Evolutionary conservation across 768 basidiomycete genomes (phyloP).

Genomic region (Suillus spraguei): DNA sequence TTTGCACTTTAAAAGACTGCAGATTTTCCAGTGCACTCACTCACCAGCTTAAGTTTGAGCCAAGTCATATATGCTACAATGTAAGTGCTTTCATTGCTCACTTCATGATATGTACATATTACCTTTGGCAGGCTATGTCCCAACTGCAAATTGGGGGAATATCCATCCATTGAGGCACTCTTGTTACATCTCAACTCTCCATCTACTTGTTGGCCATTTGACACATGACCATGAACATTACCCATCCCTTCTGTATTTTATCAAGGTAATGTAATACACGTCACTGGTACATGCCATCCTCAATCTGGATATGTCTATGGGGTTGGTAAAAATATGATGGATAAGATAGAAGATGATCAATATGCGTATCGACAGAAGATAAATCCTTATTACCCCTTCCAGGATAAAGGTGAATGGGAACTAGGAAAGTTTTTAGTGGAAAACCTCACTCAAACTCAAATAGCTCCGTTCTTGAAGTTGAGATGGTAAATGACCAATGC

Average conservation of each 20-base stretch:
- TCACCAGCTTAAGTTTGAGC: not conserved
- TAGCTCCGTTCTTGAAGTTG: constrained; percentile 31
- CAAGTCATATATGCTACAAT: not conserved
- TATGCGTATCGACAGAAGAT: constrained; percentile 17
- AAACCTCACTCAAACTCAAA: constrained; percentile 22
- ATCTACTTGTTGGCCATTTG: not conserved
- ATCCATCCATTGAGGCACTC: not conserved
- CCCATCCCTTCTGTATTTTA: not conserved
- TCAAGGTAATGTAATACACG: not conserved
- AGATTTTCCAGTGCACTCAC: not conserved
- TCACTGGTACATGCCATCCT: constrained; percentile 12
- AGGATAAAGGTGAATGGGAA: constrained; percentile 35
- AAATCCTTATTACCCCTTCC: constrained; percentile 37
- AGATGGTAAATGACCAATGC: constrained; percentile 22
- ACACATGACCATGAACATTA: not conserved
- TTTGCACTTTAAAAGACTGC: not conserved
- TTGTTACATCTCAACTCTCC: not conserved
- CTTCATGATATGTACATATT: not conserved
- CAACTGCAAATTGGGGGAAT: not conserved
- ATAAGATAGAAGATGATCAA: constrained; percentile 25
- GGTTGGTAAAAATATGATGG: constrained; percentile 25
- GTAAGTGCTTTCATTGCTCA: not conserved
- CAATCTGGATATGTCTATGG: constrained; percentile 15
- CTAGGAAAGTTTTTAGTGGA: constrained; percentile 29
- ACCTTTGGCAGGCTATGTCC: no score